These are phyloP conservation scores for Claviceps digitariae DNA, from an alignment of 2,329 filamentous ascomycete species.

Conservation along the genomic window DNA sequence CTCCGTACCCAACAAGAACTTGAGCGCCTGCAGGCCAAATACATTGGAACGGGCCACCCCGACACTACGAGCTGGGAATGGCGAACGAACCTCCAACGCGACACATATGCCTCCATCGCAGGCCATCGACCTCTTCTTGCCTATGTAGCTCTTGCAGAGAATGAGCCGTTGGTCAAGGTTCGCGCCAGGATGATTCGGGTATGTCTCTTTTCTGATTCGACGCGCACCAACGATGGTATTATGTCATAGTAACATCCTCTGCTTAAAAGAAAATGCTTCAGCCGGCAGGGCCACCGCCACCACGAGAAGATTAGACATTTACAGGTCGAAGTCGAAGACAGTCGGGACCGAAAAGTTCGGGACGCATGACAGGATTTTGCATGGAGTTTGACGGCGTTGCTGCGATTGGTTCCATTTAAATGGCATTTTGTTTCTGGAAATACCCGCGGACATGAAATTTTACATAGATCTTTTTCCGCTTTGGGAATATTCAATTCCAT, in stretches of 20 bases:
- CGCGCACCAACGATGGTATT: not conserved
- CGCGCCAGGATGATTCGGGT: conserved; percentile 68
- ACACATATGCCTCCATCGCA: conserved; percentile 78
- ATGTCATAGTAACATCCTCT: not conserved
- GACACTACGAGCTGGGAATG: conserved; percentile 98
- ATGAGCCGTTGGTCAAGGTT: conserved; percentile 69
- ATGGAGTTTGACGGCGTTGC: not conserved
- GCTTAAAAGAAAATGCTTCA: conserved; percentile 50
- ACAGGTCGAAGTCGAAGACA: not conserved
- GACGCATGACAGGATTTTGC: not conserved
- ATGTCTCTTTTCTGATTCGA: conserved; percentile 11
- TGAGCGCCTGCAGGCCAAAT: conserved; percentile 89
- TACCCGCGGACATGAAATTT: not conserved
- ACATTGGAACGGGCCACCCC: conserved; percentile 88
- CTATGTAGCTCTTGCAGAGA: conserved; percentile 82
- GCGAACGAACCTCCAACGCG: conserved; percentile 88
- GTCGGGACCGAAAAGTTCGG: not conserved
- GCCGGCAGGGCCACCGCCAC: conserved; percentile 43
- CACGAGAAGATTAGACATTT: conserved; percentile 32
- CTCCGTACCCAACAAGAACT: conserved; percentile 95
- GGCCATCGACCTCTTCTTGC: conserved; percentile 80
- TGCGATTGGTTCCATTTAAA: not conserved
- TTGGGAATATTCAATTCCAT: not conserved
- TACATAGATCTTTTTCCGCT: not conserved
- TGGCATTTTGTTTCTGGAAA: not conserved